phyloP scores from a whole-genome alignment of 1,139 yeast species.

The Nematodospora anomalae region DNA sequence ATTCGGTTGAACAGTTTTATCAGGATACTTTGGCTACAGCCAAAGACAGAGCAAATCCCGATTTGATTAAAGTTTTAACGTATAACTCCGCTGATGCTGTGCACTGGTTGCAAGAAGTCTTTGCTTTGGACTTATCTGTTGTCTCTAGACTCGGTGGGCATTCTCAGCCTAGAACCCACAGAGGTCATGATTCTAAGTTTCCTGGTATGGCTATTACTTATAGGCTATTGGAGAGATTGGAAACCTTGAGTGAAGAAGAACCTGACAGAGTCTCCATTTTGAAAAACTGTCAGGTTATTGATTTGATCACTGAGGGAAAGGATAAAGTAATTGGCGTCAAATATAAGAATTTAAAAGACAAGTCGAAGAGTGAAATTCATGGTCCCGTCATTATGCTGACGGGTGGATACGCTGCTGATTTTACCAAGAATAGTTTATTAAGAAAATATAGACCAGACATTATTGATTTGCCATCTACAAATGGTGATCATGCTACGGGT shows the following conservation, averaged over 20 bases:
- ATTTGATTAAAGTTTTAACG: constrained; percentile 51
- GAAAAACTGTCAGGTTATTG: constrained; percentile 57
- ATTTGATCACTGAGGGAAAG: constrained; percentile 39
- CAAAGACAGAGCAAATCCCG: constrained; percentile 58
- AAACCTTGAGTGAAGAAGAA: constrained; percentile 45
- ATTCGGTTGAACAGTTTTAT: constrained; percentile 58
- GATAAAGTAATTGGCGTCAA: constrained; percentile 47
- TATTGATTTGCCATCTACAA: constrained; percentile 65
- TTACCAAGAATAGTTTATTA: constrained; percentile 52
- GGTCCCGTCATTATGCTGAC: constrained; percentile 75
- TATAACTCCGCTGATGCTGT: constrained; percentile 61
- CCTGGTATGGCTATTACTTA: constrained; percentile 82
- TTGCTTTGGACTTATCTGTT: constrained; percentile 59
- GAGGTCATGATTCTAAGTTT: constrained; percentile 62
- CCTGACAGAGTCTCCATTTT: constrained; percentile 54
- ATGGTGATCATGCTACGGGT: constrained; percentile 74
- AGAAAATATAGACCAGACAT: constrained; percentile 63
- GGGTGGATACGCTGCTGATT: constrained; percentile 74
- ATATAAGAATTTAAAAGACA: constrained; percentile 42
- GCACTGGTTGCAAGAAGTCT: constrained; percentile 68
- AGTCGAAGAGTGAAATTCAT: constrained; percentile 29
- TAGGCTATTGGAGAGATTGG: constrained; percentile 55
- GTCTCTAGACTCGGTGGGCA: constrained; percentile 77
- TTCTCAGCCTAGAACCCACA: constrained; percentile 70
- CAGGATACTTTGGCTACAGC: constrained; percentile 70